Conservation (phyloP, 441 rosid species). For the Brassica hybrid region DNA sequence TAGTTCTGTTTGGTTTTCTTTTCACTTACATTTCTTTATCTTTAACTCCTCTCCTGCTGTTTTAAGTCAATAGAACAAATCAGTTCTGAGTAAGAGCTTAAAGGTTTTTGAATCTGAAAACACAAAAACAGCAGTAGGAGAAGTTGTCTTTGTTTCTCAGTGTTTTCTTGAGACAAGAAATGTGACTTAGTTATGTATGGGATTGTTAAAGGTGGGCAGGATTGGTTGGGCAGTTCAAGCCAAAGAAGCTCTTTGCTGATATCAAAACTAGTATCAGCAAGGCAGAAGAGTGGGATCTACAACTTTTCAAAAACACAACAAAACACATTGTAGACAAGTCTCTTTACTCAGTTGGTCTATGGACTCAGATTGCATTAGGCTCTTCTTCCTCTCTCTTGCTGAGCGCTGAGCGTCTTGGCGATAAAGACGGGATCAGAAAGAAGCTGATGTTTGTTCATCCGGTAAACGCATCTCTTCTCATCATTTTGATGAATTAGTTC, state of each 20-base stretch:
- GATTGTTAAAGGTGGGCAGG: conserved; percentile 68
- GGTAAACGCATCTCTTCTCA: conserved; percentile 44
- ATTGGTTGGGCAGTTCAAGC: conserved; percentile 73
- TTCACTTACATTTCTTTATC: too few relatives aligned
- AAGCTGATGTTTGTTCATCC: conserved; percentile 68
- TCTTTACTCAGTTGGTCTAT: conserved; percentile 62
- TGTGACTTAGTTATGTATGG: background rate
- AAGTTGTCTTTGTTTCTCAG: too few relatives aligned
- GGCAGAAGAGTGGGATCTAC: conserved; percentile 59
- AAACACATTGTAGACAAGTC: conserved; percentile 74
- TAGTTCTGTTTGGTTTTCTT: background rate
- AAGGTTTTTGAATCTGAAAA: too few relatives aligned
- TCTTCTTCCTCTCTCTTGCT: conserved; percentile 57
- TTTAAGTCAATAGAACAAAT: too few relatives aligned
- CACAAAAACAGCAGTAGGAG: too few relatives aligned
- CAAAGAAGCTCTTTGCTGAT: conserved; percentile 66
- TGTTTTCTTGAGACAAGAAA: background rate
- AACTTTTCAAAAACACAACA: conserved; percentile 53
- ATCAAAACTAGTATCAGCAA: conserved; percentile 57
- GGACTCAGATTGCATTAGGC: conserved; percentile 62
- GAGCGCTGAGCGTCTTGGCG: conserved; percentile 62
- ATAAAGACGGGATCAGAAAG: conserved; percentile 55
- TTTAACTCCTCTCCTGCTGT: too few relatives aligned
- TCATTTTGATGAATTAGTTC: too few relatives aligned
- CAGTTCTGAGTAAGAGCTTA: too few relatives aligned